These are phyloP conservation scores for Wickerhamomyces rabaulensis DNA, from an alignment of 805 yeast species.

Conservation along the genomic window DNA sequence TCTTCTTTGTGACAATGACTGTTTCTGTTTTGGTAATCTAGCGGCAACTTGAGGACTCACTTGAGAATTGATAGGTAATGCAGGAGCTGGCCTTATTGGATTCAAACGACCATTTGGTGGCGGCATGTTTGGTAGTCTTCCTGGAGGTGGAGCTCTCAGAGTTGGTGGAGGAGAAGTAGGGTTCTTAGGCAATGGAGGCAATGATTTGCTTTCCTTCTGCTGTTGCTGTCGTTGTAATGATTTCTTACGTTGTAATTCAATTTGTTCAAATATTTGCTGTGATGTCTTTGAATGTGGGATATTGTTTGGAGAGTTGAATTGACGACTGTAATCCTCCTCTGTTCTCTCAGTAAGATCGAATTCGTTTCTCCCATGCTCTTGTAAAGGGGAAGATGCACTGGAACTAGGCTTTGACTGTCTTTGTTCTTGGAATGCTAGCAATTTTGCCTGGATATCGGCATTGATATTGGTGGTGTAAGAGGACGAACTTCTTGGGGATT, in stretches of 20 bases:
- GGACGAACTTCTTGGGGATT: slow-evolving; percentile 22
- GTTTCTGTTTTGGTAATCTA: slow-evolving; percentile 68
- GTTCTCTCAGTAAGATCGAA: background rate
- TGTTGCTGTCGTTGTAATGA: slow-evolving; percentile 9
- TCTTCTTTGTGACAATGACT: slow-evolving; percentile 78
- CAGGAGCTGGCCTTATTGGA: slow-evolving; percentile 26
- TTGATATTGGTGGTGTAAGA: slow-evolving; percentile 38
- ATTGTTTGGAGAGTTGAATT: background rate
- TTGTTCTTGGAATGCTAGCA: slow-evolving; percentile 82
- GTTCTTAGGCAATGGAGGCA: slow-evolving; percentile 25
- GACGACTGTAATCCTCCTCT: background rate
- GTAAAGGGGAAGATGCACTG: slow-evolving; percentile 7
- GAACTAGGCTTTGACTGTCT: slow-evolving; percentile 43
- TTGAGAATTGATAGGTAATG: slow-evolving; percentile 39
- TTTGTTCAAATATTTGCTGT: slow-evolving; percentile 11
- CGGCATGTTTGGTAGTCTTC: background rate
- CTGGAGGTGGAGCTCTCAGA: background rate
- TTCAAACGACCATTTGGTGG: slow-evolving; percentile 10
- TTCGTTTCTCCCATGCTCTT: background rate
- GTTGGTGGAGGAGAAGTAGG: background rate
- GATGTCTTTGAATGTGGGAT: background rate
- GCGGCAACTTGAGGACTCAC: slow-evolving; percentile 79
- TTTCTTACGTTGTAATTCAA: slow-evolving; percentile 17
- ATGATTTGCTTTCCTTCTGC: slow-evolving; percentile 27
- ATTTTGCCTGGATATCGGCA: slow-evolving; percentile 81